Evolutionary conservation across 2,329 filamentous ascomycete genomes (phyloP), one percentile per base, ranked within the genome.

Genomic region (Diaporthe sp.): DNA sequence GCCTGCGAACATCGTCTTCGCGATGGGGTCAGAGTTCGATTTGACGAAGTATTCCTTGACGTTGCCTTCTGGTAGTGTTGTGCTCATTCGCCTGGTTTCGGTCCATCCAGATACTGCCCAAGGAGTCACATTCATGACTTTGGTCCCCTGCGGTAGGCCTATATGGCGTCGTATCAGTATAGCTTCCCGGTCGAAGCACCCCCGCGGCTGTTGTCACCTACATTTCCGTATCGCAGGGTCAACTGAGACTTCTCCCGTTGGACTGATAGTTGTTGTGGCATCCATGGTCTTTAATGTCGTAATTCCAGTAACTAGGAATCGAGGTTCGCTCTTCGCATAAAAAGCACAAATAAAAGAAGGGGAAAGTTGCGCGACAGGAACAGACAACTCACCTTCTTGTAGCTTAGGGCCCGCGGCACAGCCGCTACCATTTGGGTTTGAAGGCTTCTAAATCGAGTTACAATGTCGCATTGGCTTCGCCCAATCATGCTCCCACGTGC

Each of bases 31-130:
- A 1, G 68, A 59, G 30, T 58, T 58, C 1, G 68, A 44, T 22
- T 71, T 71, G 17, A 71, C 35, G 25, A 71, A 71, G 17, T 59
- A 71, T 17, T 71, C 68, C 8, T 47, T 71, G 12, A 17, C n/a
- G 1, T 7, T 19, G 53, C 53, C 68, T 7, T 71, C 37, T 17
- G 58, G 37, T 10, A 17, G 6, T 0, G 1, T 59, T 4, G 68
- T 58, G 13, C 13, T 55, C 8, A 71, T 27, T 35, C 68, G 68
- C 6, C 39, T 59, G 19, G 68, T 71, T 59, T 71, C 39, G 7
- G 53, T 71, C 68, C 68, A 71, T 19, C 68, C 68, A 5, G 68
- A 71, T 30, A 39, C 39, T 22, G 39, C 37, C 68, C 68, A 71
- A 2, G 53, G 68, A 17, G 6, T 35, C 1, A 58, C 35, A 9